phyloP scores from a whole-genome alignment of 2,329 filamentous ascomycete species.

The Exutisphaerella laricina region DNA sequence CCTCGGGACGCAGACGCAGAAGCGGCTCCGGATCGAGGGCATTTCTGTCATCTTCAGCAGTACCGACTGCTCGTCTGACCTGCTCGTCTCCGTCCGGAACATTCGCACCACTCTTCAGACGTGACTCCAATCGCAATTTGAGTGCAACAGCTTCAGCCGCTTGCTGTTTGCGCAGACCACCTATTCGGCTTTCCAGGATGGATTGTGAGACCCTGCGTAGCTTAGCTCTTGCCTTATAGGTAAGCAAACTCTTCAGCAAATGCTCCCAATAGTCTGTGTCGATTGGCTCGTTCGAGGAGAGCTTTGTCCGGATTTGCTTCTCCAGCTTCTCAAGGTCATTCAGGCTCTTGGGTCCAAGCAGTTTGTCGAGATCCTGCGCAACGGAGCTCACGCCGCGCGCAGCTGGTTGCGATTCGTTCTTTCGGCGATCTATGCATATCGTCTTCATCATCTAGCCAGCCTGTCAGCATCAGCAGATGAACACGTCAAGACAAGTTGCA shows the following conservation, averaged over 20 bases:
- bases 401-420: slow-evolving; percentile 50
- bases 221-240: slow-evolving; percentile 89
- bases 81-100: neutral
- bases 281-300: slow-evolving; percentile 83
- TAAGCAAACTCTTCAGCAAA: slow-evolving; percentile 71
- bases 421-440: slow-evolving; percentile 72
- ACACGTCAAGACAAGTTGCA: slow-evolving; percentile 5
- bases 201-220: slow-evolving; percentile 71
- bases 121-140: slow-evolving; percentile 46
- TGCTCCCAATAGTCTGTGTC: slow-evolving; percentile 99
- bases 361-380: slow-evolving; percentile 77
- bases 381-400: slow-evolving; percentile 79
- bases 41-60: slow-evolving; percentile 16
- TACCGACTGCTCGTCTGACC: neutral
- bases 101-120: slow-evolving; percentile 23
- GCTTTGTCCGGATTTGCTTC: slow-evolving; percentile 76
- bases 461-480: slow-evolving; percentile 20
- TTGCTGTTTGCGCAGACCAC: slow-evolving; percentile 61
- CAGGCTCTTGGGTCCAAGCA: slow-evolving; percentile 77
- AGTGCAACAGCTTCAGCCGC: slow-evolving; percentile 58
- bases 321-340: slow-evolving; percentile 84
- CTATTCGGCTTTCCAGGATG: slow-evolving; percentile 64
- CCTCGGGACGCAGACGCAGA: slow-evolving; percentile 58
- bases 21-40: slow-evolving; percentile 60
- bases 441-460: slow-evolving; percentile 65